Evolutionary conservation across 2,329 filamentous ascomycete genomes (phyloP), one percentile per base, ranked within the genome.

Genomic region (Xylariaceae sp.): DNA sequence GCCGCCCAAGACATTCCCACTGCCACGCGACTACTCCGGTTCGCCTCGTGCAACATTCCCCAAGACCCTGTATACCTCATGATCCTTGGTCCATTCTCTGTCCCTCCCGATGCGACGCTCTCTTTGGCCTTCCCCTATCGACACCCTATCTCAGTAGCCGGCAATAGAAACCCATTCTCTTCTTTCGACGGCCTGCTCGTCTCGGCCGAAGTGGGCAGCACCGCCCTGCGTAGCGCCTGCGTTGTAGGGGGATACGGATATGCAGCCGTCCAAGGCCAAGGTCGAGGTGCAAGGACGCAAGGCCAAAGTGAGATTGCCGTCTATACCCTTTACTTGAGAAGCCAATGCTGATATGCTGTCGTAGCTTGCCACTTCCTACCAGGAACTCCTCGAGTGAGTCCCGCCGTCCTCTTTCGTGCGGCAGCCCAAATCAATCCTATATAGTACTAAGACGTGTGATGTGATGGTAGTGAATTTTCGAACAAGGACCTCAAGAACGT

Each of bases 321-420:
- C 17, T 30, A 9, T 4, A 3, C 33, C 33, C 33, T 36, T 15
- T 27, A 5, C 22, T 27, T 36, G 33, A 36, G 12, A 12, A 15
- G 9, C 33, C 33, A 5, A 9, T 36, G 42, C 58, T 62, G 44
- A 60, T 31, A 11, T 18, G 15, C 27, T 12, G 12, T 55, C 54
- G 67, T 70, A 96, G 91, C 91, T 99, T 77, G 90, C 91, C 68
- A 89, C 86, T 71, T 97, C 94, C 61, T 99, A 99, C 75, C 89
- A 95, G 75, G 88, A 95, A 74, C 82, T 99, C 64, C 83, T 99
- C 64, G 87, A 95, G 90, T 95, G 83, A 73, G 87, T 74, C 42
- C 43, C 15, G 15, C 27, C 33, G 32, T 31, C 32, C 14, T n/a
- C 27, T 30, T 15, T 18, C 15, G 33, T 33, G 33, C 22, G 22